A percentile compares a stretch with the other conserved stretches of the same genome.
Evolutionary conservation across 2,329 filamentous ascomycete species (phyloP).

Genomic region (Capronia epimyces): DNA sequence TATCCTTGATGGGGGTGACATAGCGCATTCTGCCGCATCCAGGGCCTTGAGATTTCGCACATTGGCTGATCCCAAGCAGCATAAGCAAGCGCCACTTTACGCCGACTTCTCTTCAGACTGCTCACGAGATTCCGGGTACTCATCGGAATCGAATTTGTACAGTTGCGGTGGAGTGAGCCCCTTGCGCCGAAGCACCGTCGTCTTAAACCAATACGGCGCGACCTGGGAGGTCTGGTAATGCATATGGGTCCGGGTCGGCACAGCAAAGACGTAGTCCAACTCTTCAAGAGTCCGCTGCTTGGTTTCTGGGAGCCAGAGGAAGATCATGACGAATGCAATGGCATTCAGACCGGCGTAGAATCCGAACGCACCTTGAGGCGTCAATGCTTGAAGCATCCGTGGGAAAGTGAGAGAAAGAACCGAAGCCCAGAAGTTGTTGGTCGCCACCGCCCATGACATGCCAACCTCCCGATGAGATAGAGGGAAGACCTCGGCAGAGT

Average conservation of each 20-base stretch:
- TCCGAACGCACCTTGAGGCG: constrained; percentile 52
- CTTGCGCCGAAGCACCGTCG: constrained; percentile 51
- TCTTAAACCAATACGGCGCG: constrained; percentile 57
- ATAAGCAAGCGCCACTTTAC: background rate
- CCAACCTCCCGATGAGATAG: constrained; percentile 55
- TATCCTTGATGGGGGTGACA: too few relatives aligned
- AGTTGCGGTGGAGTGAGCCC: constrained; percentile 46
- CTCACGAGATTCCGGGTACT: background rate
- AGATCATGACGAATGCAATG: constrained; percentile 58
- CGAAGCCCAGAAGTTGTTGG: constrained; percentile 46
- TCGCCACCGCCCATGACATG: constrained; percentile 43
- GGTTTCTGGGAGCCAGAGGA: constrained; percentile 55
- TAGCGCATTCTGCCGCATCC: too few relatives aligned
- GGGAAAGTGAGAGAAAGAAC: constrained; percentile 50
- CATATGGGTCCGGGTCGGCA: constrained; percentile 54
- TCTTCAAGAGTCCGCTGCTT: constrained; percentile 50
- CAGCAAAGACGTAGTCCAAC: constrained; percentile 55
- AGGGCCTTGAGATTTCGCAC: too few relatives aligned
- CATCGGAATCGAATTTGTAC: constrained; percentile 45
- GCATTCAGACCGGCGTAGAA: constrained; percentile 54
- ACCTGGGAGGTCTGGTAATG: constrained; percentile 53
- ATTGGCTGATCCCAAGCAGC: too few relatives aligned
- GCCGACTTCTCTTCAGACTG: background rate
- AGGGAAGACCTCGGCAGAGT: constrained; percentile 62
- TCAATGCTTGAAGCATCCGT: constrained; percentile 44